Percentiles rank a stretch among this genome's conserved stretches.
phyloP scores from a whole-genome alignment of 2,329 filamentous ascomycete genomes.

The Fusarium chlamydosporum region DNA sequence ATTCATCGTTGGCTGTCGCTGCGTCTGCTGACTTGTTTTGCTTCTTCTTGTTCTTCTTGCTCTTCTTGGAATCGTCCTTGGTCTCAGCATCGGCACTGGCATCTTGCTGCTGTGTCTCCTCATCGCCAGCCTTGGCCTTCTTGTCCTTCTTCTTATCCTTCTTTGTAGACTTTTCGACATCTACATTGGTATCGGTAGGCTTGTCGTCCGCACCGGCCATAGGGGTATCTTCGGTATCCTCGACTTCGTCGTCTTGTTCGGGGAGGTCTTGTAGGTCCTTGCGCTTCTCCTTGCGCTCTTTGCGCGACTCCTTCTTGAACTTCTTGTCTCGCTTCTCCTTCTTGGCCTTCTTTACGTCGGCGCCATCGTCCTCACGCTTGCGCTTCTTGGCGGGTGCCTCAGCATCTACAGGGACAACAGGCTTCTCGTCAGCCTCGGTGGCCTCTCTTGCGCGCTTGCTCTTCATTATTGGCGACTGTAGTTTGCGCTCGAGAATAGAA shows the following conservation, averaged over 20 bases:
- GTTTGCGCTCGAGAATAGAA: constrained; percentile 9
- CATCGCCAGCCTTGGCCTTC: constrained; percentile 48
- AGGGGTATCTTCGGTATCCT: constrained; percentile 43
- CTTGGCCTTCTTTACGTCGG: constrained; percentile 52
- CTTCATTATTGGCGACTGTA: constrained; percentile 49
- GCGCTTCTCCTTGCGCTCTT: constrained; percentile 60
- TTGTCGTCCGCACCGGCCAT: constrained; percentile 47
- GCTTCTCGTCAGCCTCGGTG: constrained; percentile 50
- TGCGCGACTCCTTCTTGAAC: constrained; percentile 54
- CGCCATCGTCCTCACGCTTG: constrained; percentile 54
- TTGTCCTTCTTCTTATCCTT: constrained; percentile 52
- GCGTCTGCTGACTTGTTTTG: constrained; percentile 47
- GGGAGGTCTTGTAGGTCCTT: constrained; percentile 58
- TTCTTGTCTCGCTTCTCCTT: constrained; percentile 57
- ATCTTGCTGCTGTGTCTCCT: constrained; percentile 31
- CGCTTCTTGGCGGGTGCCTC: constrained; percentile 55
- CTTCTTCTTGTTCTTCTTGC: constrained; percentile 52
- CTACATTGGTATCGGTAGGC: constrained; percentile 36
- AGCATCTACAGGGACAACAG: constrained; percentile 38
- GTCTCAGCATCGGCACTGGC: constrained; percentile 41
- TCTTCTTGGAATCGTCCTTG: constrained; percentile 54
- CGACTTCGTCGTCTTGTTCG: constrained; percentile 51
- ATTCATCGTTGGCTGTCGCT: constrained; percentile 28
- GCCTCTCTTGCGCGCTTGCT: constrained; percentile 59
- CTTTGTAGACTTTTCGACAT: constrained; percentile 46